phyloP scores from a whole-genome alignment of 257 asterid genomes.

The Thymus quinquecostatus region DNA sequence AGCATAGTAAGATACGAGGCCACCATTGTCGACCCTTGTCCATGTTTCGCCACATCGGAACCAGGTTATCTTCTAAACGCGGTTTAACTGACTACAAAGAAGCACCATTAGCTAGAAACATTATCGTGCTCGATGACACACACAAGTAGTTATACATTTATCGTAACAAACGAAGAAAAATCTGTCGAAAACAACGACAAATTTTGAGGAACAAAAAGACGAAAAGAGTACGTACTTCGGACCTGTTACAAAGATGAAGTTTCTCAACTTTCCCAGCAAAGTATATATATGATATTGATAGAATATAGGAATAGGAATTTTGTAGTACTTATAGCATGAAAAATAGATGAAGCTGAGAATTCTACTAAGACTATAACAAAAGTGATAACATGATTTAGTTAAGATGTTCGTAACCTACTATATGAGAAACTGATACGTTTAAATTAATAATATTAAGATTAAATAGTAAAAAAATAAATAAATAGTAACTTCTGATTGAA shows the following conservation, averaged over 20 bases:
- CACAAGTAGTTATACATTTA: neutral
- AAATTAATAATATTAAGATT: too few relatives aligned
- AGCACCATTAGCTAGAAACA: neutral
- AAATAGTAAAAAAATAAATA: too few relatives aligned
- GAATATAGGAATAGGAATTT: too few relatives aligned
- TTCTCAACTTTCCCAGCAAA: too few relatives aligned
- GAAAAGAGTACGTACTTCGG: neutral
- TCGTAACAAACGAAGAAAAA: neutral
- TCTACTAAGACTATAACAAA: neutral
- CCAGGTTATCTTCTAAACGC: neutral
- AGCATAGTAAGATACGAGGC: slow-evolving; percentile 14
- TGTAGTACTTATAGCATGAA: neutral
- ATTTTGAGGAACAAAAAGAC: neutral
- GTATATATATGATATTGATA: too few relatives aligned
- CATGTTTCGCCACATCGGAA: slow-evolving; percentile 15
- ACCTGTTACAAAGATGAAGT: too few relatives aligned
- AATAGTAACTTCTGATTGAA: too few relatives aligned
- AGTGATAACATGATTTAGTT: neutral
- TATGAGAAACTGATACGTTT: too few relatives aligned
- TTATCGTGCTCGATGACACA: neutral
- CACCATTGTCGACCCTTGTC: slow-evolving; percentile 18
- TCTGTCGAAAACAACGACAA: neutral
- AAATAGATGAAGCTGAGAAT: neutral
- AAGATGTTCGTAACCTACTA: neutral
- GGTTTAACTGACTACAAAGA: neutral